Evolutionary conservation across 2,329 filamentous ascomycete species (phyloP), one percentile per base, ranked within the genome.

Genomic region (Aureobasidium vineae): DNA sequence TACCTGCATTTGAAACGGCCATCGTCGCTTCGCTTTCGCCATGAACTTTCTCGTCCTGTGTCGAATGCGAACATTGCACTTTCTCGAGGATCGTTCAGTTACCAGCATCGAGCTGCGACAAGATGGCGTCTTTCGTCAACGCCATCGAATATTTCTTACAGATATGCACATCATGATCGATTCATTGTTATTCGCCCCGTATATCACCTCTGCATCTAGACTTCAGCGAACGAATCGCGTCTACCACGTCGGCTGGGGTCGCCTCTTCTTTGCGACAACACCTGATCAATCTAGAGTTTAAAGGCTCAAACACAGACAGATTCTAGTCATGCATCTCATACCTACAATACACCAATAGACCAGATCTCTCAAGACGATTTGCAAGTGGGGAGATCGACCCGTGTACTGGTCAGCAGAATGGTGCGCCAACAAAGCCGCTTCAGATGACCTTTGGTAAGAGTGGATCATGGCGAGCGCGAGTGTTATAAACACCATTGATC

Each of bases 11-110:
- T 28, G 59, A 36, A 63, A 49, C 59, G 59, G 59, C 43, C 15
- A 38, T 63, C 57, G 26, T 50, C 43, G 45, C 59, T 50, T 50
- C 57, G 59, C 59, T 63, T 21, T 63, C 59, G 59, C 45, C 19
- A 63, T 61, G 45, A 33, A 50, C 23, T 50, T 15, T 33, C 23
- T 50, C 28, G 16, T 40, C 31, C 43, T 31, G 36, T 23, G 15
- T 33, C 5, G 33, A 33, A 56, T n/a, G 36, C 28, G 26, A 19
- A 8, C 13, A 36, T 36, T n/a, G 36, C 57, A 47, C 26, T 23
- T 47, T 10, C 11, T 26, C 49, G 3, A 16, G 59, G 43, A 50
- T 10, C 16, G 36, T 16, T 23, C 43, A 28, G 5, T n/a, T 50
- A 33, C 43, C 28, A 49, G 31, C 11, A 21, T 26, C 11, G 28